Percentiles rank a stretch among this genome's conserved stretches.
phyloP scores from a whole-genome alignment of 2,329 filamentous ascomycete species.

The Penicillium glabrum region DNA sequence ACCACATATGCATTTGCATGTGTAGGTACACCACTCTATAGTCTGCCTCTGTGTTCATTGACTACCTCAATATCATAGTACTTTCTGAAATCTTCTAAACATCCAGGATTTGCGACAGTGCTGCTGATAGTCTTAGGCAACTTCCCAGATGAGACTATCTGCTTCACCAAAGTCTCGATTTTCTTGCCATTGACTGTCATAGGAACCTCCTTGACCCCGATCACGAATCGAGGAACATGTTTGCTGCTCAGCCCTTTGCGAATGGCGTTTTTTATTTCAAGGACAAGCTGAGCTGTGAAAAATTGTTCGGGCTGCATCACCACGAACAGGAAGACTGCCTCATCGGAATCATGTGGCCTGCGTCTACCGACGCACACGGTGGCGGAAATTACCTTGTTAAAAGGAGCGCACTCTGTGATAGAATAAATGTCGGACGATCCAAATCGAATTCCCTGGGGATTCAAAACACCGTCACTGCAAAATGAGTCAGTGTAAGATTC shows the following conservation, averaged over 20 bases:
- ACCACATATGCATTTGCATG: too few species aligned
- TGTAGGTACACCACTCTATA: conserved; percentile 2
- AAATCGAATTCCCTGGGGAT: conserved; percentile 50
- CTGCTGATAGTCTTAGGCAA: conserved; percentile 13
- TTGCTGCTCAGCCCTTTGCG: conserved; percentile 16
- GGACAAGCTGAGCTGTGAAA: conserved; percentile 7
- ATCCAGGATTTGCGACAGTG: conserved; percentile 14
- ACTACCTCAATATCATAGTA: conserved; percentile 11
- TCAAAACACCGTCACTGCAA: conserved; percentile 46
- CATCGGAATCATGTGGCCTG: conserved; percentile 7
- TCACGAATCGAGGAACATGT: conserved; percentile 18
- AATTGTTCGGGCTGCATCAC: conserved; percentile 10
- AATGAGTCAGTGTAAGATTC: not conserved
- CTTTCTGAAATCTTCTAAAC: conserved; percentile 12
- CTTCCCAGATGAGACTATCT: conserved; percentile 11
- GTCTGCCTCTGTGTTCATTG: conserved; percentile 3
- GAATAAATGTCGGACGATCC: conserved; percentile 50
- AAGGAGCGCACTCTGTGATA: conserved; percentile 45
- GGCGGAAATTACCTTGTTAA: conserved; percentile 26
- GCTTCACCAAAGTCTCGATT: conserved; percentile 14
- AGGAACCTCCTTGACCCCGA: conserved; percentile 13
- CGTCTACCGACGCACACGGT: conserved; percentile 17
- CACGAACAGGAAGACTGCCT: conserved; percentile 16
- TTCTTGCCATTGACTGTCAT: conserved; percentile 20
- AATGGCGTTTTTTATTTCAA: conserved; percentile 14